Evolutionary conservation across 2,329 filamentous ascomycete genomes (phyloP).

Genomic region (Talaromyces amestolkiae): DNA sequence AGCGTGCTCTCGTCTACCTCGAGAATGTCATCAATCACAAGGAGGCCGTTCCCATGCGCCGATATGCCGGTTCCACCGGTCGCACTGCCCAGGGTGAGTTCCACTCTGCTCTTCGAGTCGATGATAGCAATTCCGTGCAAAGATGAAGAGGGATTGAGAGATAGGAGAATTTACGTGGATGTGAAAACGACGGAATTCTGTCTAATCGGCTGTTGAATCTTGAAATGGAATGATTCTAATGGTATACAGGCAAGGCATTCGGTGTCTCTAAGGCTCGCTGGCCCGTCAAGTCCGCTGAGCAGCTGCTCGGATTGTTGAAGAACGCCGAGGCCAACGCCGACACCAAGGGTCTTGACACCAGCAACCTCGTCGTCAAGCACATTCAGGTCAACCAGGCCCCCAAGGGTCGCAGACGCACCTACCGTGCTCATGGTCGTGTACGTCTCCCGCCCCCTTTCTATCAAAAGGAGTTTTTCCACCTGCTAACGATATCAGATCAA

Average conservation of each 20-base stretch:
- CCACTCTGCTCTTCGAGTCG: too few species aligned
- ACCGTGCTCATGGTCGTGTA: constrained; percentile 99
- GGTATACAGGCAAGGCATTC: constrained; percentile 83
- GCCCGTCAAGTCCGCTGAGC: constrained; percentile 99
- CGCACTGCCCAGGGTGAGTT: constrained; percentile 95
- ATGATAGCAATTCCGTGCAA: neutral
- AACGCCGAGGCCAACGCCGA: constrained; percentile 97
- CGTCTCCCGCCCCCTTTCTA: constrained; percentile 46
- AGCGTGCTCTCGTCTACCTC: constrained; percentile 93
- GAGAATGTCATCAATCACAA: constrained; percentile 97
- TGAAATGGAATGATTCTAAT: neutral
- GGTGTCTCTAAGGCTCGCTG: constrained; percentile 97
- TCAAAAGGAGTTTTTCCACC: neutral
- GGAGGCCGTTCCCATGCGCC: constrained; percentile 97
- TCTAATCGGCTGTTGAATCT: neutral
- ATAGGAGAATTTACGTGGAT: neutral
- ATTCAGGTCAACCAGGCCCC: constrained; percentile 99
- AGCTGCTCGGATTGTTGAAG: constrained; percentile 94
- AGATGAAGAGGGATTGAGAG: neutral
- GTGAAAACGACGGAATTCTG: neutral
- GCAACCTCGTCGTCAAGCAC: constrained; percentile 98
- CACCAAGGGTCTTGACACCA: constrained; percentile 94
- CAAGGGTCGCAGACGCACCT: constrained; percentile 98
- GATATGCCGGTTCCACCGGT: constrained; percentile 93
- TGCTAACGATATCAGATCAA: constrained; percentile 70